These are phyloP conservation scores for Haberlea rhodopensis DNA, from an alignment of 257 asterid genomes.

Conservation along the genomic window DNA sequence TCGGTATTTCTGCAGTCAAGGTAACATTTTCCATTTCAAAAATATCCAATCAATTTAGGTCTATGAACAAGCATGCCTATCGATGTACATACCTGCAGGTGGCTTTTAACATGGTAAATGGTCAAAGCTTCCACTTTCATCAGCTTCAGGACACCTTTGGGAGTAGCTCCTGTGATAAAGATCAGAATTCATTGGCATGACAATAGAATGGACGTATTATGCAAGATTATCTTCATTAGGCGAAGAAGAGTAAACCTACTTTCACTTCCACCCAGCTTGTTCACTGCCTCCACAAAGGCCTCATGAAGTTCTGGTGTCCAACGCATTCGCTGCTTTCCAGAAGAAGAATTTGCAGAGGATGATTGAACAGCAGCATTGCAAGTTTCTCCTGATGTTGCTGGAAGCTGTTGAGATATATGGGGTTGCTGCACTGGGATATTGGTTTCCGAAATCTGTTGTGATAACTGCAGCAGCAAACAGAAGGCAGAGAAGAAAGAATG, in stretches of 20 bases:
- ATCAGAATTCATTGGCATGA: conserved; percentile 11
- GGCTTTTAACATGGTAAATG: conserved; percentile 50
- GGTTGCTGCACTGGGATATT: conserved; percentile 46
- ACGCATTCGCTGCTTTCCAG: conserved; percentile 84
- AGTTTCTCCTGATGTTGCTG: conserved; percentile 51
- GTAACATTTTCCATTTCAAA: conserved; percentile 27
- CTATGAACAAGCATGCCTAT: conserved; percentile 9
- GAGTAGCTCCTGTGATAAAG: conserved; percentile 60
- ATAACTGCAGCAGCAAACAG: conserved; percentile 30
- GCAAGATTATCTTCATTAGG: conserved; percentile 15
- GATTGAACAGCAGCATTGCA: conserved; percentile 41
- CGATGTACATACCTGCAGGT: conserved; percentile 54
- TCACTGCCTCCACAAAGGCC: conserved; percentile 81
- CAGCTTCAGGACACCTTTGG: conserved; percentile 47
- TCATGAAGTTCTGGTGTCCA: conserved; percentile 94
- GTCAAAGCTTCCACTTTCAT: conserved; percentile 55
- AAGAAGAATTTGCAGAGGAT: conserved; percentile 63
- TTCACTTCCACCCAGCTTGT: conserved; percentile 94
- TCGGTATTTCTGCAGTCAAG: conserved; percentile 75
- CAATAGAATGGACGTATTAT: conserved; percentile 17
- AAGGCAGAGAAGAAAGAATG: conserved; percentile 7
- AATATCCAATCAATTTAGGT: conserved; percentile 20
- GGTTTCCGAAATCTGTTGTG: conserved; percentile 37
- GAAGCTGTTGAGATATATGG: conserved; percentile 41
- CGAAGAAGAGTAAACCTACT: conserved; percentile 40